Percentiles rank a stretch among this genome's conserved stretches.
These are phyloP conservation scores for Tetrahymena thermophila DNA, from an alignment of 73 alveolate species.

Conservation along the genomic window DNA sequence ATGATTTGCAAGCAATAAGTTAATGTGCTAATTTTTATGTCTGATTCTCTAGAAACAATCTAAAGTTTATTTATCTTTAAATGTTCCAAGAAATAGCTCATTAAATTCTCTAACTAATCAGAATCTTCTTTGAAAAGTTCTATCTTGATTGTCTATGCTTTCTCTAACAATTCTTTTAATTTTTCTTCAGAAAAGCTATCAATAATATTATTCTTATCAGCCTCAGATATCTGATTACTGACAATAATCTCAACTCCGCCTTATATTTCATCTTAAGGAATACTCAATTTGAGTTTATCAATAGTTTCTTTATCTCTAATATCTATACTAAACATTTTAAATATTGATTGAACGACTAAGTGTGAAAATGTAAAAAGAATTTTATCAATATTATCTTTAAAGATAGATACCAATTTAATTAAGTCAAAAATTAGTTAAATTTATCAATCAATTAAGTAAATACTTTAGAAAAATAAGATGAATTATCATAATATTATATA, in stretches of 20 bases:
- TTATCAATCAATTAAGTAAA: too few species aligned
- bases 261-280: neutral
- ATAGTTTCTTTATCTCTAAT: neutral
- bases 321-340: neutral
- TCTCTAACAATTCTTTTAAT: neutral
- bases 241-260: neutral
- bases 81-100: neutral
- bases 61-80: neutral
- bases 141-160: neutral
- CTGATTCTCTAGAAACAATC: neutral
- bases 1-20: neutral
- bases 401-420: too few species aligned
- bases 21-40: neutral
- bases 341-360: too few species aligned
- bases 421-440: too few species aligned
- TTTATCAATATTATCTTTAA: neutral
- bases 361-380: neutral
- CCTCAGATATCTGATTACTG: neutral
- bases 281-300: neutral
- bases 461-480: too few species aligned
- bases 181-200: neutral
- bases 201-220: neutral
- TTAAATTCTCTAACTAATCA: neutral
- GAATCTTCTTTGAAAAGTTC: neutral
- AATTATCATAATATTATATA: too few species aligned